Base-by-base conservation (phyloP, 2,329 filamentous ascomycete species). In the Tympanopsis confertula region DNA sequence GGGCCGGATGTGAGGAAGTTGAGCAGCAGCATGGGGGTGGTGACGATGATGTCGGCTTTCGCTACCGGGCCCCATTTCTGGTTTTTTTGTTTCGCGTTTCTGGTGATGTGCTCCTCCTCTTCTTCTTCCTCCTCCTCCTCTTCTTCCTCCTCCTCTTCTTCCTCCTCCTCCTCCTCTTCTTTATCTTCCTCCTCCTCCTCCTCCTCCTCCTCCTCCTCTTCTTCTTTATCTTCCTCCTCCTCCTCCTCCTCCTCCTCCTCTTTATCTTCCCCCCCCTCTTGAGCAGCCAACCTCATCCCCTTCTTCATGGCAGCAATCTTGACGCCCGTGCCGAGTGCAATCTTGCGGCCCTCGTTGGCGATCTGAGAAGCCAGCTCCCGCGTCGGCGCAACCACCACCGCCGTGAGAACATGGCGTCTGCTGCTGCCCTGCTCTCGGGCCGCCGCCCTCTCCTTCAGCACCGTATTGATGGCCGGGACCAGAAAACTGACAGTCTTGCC, bases 401-500 rank as follows among this genome's bases (percentile, higher is more conserved):
- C 75, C 49, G 81, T 69, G 5, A 86, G 61, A 10, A 68, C 58
- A 43, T 76, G 71, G 3, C 65, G 56, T 39, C 53, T 70, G 52
- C 33, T 54, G 52, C 47, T 41, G 47, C 37, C 46, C 35, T 35
- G 47, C 38, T 22, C 52, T 56, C 47, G n/a, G n/a, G 66, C 60
- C 29, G 66, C 60, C 1, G 69, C 63, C 32, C 70, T 61, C 38
- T 71, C 61, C 42, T 70, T 66, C 46, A 85, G 65, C 30, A 94
- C 77, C 35, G 74, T 71, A 52, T 94, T 82, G 47, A 98, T 78
- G 3, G 87, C 71, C 0, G 89, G 88, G 29, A 98, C 83, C 49
- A 96, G 60, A 51, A 95, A 98, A 15, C 86, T 86, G 44, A 98
- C 66, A 0, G 91, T 98, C 66, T 98, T 98, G 35, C 91, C 91